These are phyloP conservation scores for Schwanniomyces sp. DNA, from an alignment of 805 yeast species.

Conservation along the genomic window DNA sequence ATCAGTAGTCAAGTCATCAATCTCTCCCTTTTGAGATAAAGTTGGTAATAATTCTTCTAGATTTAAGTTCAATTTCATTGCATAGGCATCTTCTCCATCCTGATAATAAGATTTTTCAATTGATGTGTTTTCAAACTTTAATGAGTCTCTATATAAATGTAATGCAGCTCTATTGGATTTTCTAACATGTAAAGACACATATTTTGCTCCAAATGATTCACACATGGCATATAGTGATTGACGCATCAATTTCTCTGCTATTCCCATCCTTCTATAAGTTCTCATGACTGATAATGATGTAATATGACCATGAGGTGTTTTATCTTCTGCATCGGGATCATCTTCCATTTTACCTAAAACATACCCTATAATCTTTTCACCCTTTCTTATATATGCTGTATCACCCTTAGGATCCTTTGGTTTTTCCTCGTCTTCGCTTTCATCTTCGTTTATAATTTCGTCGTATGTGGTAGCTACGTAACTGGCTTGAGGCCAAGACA, in stretches of 20 bases:
- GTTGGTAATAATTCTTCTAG: conserved; percentile 64
- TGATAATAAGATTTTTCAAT: conserved; percentile 91
- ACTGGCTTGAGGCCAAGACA: conserved; percentile 97
- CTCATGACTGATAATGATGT: conserved; percentile 95
- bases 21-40: conserved; percentile 46
- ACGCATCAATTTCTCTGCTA: conserved; percentile 89
- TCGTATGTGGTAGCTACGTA: conserved; percentile 88
- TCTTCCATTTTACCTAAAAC: conserved; percentile 97
- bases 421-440: conserved; percentile 6
- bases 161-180: conserved; percentile 92
- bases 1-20: conserved; percentile 53
- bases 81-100: conserved; percentile 97
- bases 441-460: conserved; percentile 20
- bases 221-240: conserved; percentile 77
- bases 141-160: conserved; percentile 83
- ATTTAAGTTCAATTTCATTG: conserved; percentile 75
- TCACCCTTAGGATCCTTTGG: conserved; percentile 52
- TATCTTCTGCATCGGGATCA: conserved; percentile 74
- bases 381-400: conserved; percentile 61
- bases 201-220: conserved; percentile 78
- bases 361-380: conserved; percentile 91
- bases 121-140: conserved; percentile 76
- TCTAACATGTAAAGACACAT: conserved; percentile 90
- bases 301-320: conserved; percentile 87
- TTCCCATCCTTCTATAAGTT: conserved; percentile 90